A percentile compares a stretch with the other conserved stretches of the same genome.
These are phyloP conservation scores for Globisporangium iwayamae DNA, from an alignment of 352 stramenopile species.

Conservation along the genomic window DNA sequence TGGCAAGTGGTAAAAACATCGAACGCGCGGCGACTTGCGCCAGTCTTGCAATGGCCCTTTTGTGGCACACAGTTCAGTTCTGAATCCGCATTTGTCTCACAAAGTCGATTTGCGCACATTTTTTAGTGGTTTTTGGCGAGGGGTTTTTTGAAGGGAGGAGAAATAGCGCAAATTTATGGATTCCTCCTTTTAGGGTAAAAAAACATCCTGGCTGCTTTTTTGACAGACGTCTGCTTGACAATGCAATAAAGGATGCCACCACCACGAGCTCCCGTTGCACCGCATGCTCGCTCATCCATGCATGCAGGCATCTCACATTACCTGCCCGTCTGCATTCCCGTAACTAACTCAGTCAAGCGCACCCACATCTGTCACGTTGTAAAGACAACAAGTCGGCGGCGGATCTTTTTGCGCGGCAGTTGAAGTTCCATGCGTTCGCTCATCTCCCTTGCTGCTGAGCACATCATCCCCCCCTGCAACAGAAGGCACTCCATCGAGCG, in stretches of 20 bases:
- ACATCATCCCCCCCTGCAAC: neutral
- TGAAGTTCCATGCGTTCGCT: neutral
- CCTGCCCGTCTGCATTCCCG: neutral
- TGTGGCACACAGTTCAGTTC: neutral
- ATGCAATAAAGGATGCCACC: neutral
- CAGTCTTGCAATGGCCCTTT: neutral
- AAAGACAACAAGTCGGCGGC: no score
- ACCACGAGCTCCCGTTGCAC: neutral
- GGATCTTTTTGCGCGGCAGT: neutral
- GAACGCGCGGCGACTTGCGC: neutral
- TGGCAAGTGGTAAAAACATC: neutral
- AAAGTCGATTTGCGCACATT: neutral
- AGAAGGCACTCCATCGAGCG: neutral
- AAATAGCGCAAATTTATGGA: no score
- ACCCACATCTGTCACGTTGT: neutral
- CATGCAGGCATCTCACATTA: no score
- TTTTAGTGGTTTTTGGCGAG: neutral
- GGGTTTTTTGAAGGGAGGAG: no score
- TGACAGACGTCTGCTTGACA: neutral
- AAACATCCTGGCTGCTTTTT: neutral
- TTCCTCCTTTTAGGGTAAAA: no score
- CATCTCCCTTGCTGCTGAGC: neutral
- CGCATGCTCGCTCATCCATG: neutral
- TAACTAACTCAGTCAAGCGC: slow-evolving; percentile 8
- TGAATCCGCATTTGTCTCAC: neutral